A percentile compares a stretch with the other conserved stretches of the same genome.
Evolutionary conservation across 2,329 filamentous ascomycete species (phyloP).

Genomic region (Sordariomycetes sp.): DNA sequence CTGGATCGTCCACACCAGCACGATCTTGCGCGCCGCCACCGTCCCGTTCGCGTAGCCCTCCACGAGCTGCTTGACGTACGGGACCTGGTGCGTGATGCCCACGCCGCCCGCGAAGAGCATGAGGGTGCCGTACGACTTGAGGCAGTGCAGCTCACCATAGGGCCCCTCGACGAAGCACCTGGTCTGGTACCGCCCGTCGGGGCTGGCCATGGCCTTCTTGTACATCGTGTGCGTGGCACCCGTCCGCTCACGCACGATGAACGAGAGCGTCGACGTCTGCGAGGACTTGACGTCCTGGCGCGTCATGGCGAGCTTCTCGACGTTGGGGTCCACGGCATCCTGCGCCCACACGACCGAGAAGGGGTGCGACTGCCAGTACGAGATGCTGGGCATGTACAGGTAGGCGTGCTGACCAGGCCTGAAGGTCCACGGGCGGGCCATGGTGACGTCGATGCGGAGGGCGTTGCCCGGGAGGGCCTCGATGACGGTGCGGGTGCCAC

Average conservation of each 20-base stretch:
- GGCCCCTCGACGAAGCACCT: slow-evolving; percentile 65
- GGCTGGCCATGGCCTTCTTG: slow-evolving; percentile 51
- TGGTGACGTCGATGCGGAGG: slow-evolving; percentile 59
- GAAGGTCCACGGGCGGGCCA: slow-evolving; percentile 70
- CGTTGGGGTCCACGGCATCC: slow-evolving; percentile 39
- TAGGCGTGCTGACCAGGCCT: slow-evolving; percentile 69
- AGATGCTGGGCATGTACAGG: slow-evolving; percentile 64
- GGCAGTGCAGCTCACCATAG: slow-evolving; percentile 60
- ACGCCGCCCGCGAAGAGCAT: slow-evolving; percentile 74
- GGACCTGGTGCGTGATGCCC: slow-evolving; percentile 70
- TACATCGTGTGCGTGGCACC: slow-evolving; percentile 64
- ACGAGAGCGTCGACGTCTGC: slow-evolving; percentile 56
- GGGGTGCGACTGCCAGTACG: slow-evolving; percentile 65
- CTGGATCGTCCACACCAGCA: slow-evolving; percentile 72
- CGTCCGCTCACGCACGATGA: slow-evolving; percentile 62
- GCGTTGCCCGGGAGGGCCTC: slow-evolving; percentile 70
- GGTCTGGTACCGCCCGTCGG: slow-evolving; percentile 51
- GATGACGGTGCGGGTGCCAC: slow-evolving; percentile 58
- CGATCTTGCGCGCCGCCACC: slow-evolving; percentile 58
- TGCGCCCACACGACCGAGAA: slow-evolving; percentile 74
- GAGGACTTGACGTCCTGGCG: slow-evolving; percentile 46
- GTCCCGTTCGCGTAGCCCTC: slow-evolving; percentile 57
- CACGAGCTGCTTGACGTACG: slow-evolving; percentile 64
- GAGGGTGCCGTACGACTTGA: slow-evolving; percentile 68
- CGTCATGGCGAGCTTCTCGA: slow-evolving; percentile 48